phyloP scores from a whole-genome alignment of 345 rosid genomes.

The Aquilaria malaccensis region DNA sequence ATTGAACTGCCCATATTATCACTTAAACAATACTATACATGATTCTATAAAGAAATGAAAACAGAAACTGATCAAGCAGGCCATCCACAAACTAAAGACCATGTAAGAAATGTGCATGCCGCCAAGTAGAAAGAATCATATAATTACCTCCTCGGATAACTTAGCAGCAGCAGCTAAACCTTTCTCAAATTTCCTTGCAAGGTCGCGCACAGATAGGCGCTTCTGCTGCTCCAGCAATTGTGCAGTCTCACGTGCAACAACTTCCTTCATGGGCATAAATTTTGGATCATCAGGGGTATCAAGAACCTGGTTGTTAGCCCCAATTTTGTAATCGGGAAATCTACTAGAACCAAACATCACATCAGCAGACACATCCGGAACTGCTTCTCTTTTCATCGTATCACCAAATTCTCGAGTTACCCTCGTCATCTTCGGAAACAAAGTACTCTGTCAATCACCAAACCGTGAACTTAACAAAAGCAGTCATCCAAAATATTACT shows the following conservation, averaged over 20 bases:
- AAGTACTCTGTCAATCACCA: slow-evolving; percentile 16
- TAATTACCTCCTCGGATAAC: slow-evolving; percentile 76
- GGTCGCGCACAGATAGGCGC: slow-evolving; percentile 91
- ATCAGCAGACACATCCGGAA: slow-evolving; percentile 74
- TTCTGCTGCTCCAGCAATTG: slow-evolving; percentile 87
- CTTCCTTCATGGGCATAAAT: slow-evolving; percentile 83
- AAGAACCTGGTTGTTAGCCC: slow-evolving; percentile 66
- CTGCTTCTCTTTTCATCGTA: slow-evolving; percentile 56
- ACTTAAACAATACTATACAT: not conserved
- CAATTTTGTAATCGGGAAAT: slow-evolving; percentile 81
- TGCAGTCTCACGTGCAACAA: slow-evolving; percentile 86
- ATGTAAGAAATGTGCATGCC: too few species aligned
- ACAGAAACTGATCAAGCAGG: too few species aligned
- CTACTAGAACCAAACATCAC: slow-evolving; percentile 78
- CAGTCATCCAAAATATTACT: not conserved
- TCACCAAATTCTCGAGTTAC: slow-evolving; percentile 57
- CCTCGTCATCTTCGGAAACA: slow-evolving; percentile 52
- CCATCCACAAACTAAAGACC: too few species aligned
- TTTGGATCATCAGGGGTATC: slow-evolving; percentile 71
- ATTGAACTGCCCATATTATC: too few species aligned
- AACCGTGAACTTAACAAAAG: not conserved
- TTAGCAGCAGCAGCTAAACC: slow-evolving; percentile 96
- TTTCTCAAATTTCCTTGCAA: slow-evolving; percentile 85
- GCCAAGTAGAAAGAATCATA: too few species aligned
- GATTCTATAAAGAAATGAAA: not conserved